Conservation (phyloP, 2,329 filamentous ascomycete species). For the Trichoderma sp. region DNA sequence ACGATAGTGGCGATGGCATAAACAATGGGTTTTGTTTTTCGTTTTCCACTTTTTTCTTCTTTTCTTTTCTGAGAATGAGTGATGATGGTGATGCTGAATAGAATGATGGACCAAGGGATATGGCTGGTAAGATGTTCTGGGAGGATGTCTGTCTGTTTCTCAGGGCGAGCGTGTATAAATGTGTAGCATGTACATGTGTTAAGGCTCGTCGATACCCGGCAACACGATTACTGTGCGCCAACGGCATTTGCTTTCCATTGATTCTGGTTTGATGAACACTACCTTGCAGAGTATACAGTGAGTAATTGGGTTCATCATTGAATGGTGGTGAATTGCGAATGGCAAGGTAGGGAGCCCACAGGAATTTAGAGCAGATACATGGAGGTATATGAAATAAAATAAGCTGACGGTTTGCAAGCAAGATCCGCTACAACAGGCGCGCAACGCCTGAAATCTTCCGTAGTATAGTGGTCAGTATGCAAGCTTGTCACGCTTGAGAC, state of each 20-base stretch:
- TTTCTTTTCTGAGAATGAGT: neutral
- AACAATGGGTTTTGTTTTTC: neutral
- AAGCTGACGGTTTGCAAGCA: neutral
- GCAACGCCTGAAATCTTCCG: constrained; percentile 21
- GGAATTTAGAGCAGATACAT: neutral
- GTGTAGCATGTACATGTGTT: constrained; percentile 20
- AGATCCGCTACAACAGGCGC: constrained; percentile 19
- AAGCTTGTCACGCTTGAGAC: constrained; percentile 27
- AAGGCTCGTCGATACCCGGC: constrained; percentile 35
- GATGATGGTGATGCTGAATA: constrained; percentile 9
- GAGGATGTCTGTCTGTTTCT: neutral
- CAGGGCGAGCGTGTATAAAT: constrained; percentile 8
- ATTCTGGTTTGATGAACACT: neutral
- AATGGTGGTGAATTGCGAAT: neutral
- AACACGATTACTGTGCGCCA: constrained; percentile 20
- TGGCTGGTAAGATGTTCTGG: neutral
- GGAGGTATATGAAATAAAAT: neutral
- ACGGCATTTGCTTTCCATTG: neutral
- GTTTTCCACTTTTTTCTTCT: neutral
- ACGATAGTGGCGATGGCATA: constrained; percentile 38
- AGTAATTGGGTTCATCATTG: neutral
- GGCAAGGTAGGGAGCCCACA: neutral
- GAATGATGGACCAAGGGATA: constrained; percentile 2
- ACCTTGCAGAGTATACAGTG: neutral
- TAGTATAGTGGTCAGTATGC: constrained; percentile 27